These are phyloP conservation scores for slime mould (Dictyostelium discoideum) DNA, from an alignment of 78 protist genomes.

Conservation along the genomic window DNA sequence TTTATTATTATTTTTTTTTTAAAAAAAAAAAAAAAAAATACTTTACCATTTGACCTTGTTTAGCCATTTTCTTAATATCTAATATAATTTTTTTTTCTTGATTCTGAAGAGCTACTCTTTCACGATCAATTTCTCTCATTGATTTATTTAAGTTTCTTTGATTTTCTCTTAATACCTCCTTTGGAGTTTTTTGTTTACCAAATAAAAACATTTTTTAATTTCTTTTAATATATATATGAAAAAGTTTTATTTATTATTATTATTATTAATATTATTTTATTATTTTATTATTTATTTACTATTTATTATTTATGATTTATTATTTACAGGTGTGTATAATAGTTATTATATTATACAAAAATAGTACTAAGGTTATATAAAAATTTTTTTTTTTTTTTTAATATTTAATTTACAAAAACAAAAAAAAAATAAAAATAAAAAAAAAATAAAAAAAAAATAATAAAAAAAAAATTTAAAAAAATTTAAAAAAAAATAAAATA, in stretches of 20 bases:
- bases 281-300: too few relatives aligned
- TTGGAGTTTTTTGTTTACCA: conserved; percentile 86
- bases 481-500: neutral
- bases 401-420: neutral
- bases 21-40: neutral
- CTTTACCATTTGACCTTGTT: conserved; percentile 89
- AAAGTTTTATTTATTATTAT: too few relatives aligned
- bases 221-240: too few relatives aligned
- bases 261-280: too few relatives aligned
- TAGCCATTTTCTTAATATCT: conserved; percentile 94
- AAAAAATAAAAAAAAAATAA: too few relatives aligned
- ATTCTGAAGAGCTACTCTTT: conserved; percentile 83
- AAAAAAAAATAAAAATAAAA: neutral
- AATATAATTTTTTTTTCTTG: conserved; percentile 89
- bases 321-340: neutral
- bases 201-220: neutral
- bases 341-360: neutral
- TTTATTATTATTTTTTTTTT: neutral
- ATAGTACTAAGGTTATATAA: too few relatives aligned
- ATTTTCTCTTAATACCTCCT: conserved; percentile 92
- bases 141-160: conserved; percentile 92
- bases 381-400: too few relatives aligned
- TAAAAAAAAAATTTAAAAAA: neutral
- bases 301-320: too few relatives aligned
- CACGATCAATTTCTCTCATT: conserved; percentile 97